Evolutionary conservation across 805 yeast species (phyloP).

Genomic region (Starmera pachycereana): DNA sequence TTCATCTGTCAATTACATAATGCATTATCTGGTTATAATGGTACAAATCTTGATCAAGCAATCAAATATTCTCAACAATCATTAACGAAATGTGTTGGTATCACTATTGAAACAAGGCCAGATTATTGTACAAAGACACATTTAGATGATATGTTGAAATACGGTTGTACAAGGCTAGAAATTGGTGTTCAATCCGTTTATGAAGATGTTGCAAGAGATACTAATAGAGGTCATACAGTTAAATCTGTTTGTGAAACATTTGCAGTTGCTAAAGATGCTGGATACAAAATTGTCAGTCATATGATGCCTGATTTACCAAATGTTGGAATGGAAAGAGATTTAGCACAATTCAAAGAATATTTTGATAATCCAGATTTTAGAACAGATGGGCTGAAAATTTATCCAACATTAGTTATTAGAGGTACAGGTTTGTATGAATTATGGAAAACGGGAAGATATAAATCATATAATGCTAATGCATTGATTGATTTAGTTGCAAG

Average conservation of each 20-base stretch:
- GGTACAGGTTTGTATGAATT: conserved; percentile 96
- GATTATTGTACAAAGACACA: conserved; percentile 97
- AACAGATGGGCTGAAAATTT: conserved; percentile 91
- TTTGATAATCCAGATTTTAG: conserved; percentile 95
- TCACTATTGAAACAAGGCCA: conserved; percentile 96
- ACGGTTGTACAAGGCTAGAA: conserved; percentile 95
- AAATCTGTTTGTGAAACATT: conserved; percentile 93
- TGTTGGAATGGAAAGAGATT: conserved; percentile 96
- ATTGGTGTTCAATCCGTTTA: conserved; percentile 96
- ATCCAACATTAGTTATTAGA: conserved; percentile 92
- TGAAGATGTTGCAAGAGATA: conserved; percentile 97
- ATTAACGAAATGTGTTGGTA: conserved; percentile 94
- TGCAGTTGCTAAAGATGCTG: conserved; percentile 94
- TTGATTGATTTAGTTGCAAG: conserved; percentile 92
- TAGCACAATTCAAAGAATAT: conserved; percentile 92
- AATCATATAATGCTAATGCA: conserved; percentile 90
- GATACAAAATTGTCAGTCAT: conserved; percentile 94
- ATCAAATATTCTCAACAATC: conserved; percentile 87
- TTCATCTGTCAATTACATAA: conserved; percentile 88
- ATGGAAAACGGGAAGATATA: conserved; percentile 94
- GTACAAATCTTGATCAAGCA: conserved; percentile 82
- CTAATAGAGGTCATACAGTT: conserved; percentile 97
- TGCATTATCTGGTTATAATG: conserved; percentile 88
- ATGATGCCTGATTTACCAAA: conserved; percentile 99
- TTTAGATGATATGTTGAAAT: conserved; percentile 86